Base-by-base conservation (phyloP, 352 stramenopile genomes). In the Phytophthora citricola region DNA sequence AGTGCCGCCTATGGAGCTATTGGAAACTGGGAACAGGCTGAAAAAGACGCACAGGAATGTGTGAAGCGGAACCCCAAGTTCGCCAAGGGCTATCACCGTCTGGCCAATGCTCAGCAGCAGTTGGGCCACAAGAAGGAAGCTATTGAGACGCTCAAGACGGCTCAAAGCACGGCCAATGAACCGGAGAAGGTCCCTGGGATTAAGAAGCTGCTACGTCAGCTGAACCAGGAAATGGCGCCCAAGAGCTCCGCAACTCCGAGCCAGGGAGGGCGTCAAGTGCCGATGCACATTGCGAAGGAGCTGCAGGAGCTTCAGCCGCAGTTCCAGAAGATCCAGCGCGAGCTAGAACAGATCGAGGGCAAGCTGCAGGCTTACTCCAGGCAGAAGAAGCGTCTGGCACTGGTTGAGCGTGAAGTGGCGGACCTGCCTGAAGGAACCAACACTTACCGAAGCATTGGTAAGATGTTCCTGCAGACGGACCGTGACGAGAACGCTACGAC, bases 81-180 rank as follows among this genome's bases (percentile, higher is more conserved):
- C 38, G 84, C 85, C 49, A 94, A 93, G 71, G 87, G 82, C 26
- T 91, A 94, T 57, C 81, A 91, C 64, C 82, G 86, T 44, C 71
- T 94, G 24, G 86, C 86, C 47, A 94, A 90, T 73, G 86, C 86
- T 15, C 86, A 94, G 63, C 85, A 91, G 68, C 81, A 92, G 65
- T 47, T 91, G 22, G 86, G 84, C 32, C 88, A 81, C 62, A 87
- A 82, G 26, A 73, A 76, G 12, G 86, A 91, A 58, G 86, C 86
- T 12, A 76, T 92, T 20, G 83, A 82, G 49, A 94, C 84, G 47
- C 81, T 93, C 15, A 71, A 79, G 51, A 72, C 72, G 11, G 46
- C 74, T 32, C 70, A 72, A 51, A 66, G 27, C 17, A 58, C 54
- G 3, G 69, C 74, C 26, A 51, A 49, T 14, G 67, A 82, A 50